Percentiles rank a stretch among this genome's conserved stretches.
phyloP scores from a whole-genome alignment of 1,284 basidiomycete species.

The Xerocomus minutiporus region DNA sequence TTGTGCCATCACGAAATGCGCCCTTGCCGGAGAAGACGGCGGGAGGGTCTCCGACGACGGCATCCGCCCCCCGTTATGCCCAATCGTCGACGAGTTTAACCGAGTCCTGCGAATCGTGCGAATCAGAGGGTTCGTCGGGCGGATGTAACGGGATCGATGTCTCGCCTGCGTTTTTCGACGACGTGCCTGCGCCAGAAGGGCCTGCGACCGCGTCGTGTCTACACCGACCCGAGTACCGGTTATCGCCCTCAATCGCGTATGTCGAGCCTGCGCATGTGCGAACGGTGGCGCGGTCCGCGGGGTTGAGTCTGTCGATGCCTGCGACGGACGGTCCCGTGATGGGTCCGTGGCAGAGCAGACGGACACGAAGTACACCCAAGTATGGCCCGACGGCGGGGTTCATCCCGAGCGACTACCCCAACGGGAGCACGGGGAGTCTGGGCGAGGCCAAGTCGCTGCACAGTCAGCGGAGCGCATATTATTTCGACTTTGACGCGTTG shows the following conservation, averaged over 20 bases:
- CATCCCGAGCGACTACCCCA: constrained; percentile 18
- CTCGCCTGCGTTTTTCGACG: constrained; percentile 61
- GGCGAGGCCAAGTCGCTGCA: constrained; percentile 6
- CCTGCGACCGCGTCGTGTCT: constrained; percentile 43
- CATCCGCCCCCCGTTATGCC: not conserved
- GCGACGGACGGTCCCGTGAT: not conserved
- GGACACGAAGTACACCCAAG: constrained; percentile 1
- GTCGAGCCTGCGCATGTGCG: constrained; percentile 25
- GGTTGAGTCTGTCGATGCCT: not conserved
- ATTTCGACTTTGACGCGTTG: constrained; percentile 29
- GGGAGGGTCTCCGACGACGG: constrained; percentile 2
- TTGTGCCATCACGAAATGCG: constrained; percentile 10
- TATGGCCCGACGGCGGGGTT: constrained; percentile 31
- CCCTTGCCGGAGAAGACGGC: constrained; percentile 10
- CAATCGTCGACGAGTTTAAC: constrained; percentile 9
- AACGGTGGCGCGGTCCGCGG: constrained; percentile 2
- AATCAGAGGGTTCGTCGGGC: constrained; percentile 14
- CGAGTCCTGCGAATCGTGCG: constrained; percentile 7
- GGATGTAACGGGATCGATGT: constrained; percentile 42
- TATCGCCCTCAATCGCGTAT: constrained; percentile 23
- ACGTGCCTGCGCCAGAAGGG: constrained; percentile 50
- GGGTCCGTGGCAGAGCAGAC: constrained; percentile 1
- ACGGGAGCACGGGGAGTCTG: constrained; percentile 10
- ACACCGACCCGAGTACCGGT: constrained; percentile 27
- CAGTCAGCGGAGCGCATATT: constrained; percentile 17